Conservation (phyloP, 805 yeast species). For the Pichia occidentalis region DNA sequence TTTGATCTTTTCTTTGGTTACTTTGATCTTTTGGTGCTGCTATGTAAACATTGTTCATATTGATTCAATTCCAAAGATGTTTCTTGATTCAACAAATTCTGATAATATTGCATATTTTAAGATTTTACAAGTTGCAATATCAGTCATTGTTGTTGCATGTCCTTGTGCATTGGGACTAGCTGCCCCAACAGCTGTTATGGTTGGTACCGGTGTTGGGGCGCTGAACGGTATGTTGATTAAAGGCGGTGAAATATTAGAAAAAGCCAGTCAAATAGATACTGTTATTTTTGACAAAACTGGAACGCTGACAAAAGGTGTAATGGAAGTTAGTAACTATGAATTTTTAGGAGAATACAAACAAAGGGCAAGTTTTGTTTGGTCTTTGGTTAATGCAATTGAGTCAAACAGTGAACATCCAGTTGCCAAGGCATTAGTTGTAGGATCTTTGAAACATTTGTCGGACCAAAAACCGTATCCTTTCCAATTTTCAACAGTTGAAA, state of each 20-base stretch:
- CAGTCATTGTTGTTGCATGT: constrained; percentile 95
- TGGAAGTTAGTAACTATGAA: constrained; percentile 38
- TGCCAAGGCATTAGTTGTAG: constrained; percentile 58
- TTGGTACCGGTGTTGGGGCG: constrained; percentile 96
- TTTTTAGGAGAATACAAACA: constrained; percentile 13
- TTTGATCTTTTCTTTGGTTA: constrained; percentile 50
- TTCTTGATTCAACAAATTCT: constrained; percentile 19
- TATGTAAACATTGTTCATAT: constrained; percentile 23
- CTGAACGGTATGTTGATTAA: constrained; percentile 81
- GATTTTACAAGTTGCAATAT: constrained; percentile 66
- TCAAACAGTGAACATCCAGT: constrained; percentile 79
- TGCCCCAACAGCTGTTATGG: constrained; percentile 99
- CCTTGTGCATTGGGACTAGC: constrained; percentile 98
- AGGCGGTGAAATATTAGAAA: constrained; percentile 86
- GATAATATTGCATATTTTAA: constrained; percentile 19
- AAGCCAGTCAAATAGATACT: constrained; percentile 53
- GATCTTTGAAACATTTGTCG: constrained; percentile 16
- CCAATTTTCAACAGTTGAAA: constrained; percentile 31
- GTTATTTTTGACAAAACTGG: constrained; percentile 94
- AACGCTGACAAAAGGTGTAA: constrained; percentile 80
- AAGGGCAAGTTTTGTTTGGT: constrained; percentile 37
- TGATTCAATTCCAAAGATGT: constrained; percentile 23
- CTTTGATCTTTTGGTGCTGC: constrained; percentile 60
- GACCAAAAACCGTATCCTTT: constrained; percentile 8
- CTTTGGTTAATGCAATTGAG: constrained; percentile 54